Conservation (phyloP, 345 rosid species). For the Moringa oleifera region DNA sequence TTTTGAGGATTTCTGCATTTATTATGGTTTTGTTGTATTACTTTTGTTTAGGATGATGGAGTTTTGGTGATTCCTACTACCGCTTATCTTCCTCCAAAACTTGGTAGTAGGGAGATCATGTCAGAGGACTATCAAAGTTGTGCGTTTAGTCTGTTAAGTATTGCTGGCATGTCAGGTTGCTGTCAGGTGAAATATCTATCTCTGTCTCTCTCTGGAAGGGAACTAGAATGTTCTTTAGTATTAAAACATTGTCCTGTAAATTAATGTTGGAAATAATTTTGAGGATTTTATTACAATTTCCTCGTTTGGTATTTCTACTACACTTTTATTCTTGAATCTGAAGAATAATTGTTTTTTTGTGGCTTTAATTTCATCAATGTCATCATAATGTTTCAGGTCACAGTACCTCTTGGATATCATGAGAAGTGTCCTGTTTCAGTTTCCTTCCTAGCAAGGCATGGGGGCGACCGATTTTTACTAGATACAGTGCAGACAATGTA, state of each 20-base stretch:
- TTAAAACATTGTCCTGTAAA: neutral
- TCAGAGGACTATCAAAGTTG: conserved; percentile 65
- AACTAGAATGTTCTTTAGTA: neutral
- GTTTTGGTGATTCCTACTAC: conserved; percentile 79
- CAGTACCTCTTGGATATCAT: conserved; percentile 65
- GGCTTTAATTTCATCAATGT: conserved; percentile 3
- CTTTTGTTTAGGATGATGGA: conserved; percentile 75
- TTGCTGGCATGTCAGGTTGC: conserved; percentile 93
- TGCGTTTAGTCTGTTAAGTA: conserved; percentile 61
- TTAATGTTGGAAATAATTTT: neutral
- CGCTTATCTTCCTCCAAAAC: conserved; percentile 76
- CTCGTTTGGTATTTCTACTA: neutral
- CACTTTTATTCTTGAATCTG: too few species aligned
- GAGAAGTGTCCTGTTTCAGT: conserved; percentile 76
- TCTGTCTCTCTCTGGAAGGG: conserved; percentile 11
- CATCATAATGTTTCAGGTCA: conserved; percentile 43
- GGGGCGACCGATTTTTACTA: conserved; percentile 84
- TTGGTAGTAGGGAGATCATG: conserved; percentile 64
- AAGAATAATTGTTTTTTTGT: too few species aligned
- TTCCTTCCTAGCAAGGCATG: conserved; percentile 75
- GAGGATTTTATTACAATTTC: neutral
- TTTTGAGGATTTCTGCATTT: neutral
- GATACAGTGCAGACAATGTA: conserved; percentile 71
- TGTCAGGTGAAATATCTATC: conserved; percentile 64
- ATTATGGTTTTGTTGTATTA: neutral